A percentile compares a stretch with the other conserved stretches of the same genome.
Conservation (phyloP, 345 rosid genomes). For the Pelargonium nanum region DNA sequence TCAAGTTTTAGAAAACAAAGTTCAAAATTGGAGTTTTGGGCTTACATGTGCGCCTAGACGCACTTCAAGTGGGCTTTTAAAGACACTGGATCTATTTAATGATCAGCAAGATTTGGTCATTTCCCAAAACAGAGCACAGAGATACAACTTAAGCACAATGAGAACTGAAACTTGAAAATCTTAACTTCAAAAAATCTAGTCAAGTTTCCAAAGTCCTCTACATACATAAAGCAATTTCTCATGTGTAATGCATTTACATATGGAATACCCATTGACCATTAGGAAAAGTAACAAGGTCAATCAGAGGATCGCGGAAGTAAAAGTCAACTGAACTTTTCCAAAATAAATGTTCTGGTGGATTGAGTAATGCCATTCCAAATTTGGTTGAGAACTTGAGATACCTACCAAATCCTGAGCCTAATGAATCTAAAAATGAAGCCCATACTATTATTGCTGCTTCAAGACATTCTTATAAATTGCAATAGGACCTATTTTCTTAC, state of each 20-base stretch:
- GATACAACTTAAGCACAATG: neutral
- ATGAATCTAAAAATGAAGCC: neutral
- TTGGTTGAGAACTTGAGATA: neutral
- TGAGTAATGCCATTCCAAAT: neutral
- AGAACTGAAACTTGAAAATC: neutral
- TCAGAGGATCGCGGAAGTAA: neutral
- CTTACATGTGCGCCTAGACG: too few species aligned
- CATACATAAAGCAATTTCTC: too few species aligned
- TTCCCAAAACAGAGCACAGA: slow-evolving; percentile 1
- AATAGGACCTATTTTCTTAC: neutral
- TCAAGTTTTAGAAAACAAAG: too few species aligned
- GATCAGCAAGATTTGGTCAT: neutral
- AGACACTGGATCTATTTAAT: neutral
- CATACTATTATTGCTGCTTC: neutral
- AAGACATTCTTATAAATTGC: neutral
- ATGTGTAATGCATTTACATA: neutral
- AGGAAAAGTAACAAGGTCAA: neutral
- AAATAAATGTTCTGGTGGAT: neutral
- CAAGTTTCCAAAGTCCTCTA: too few species aligned
- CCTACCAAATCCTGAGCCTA: neutral
- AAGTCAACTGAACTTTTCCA: neutral
- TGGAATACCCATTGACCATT: too few species aligned
- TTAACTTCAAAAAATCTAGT: too few species aligned
- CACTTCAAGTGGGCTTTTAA: too few species aligned
- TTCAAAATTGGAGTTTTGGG: too few species aligned